A percentile compares a stretch with the other conserved stretches of the same genome.
These are phyloP conservation scores for Saccharum officinarum DNA, from an alignment of 176 grass and related monocot species.

Conservation along the genomic window DNA sequence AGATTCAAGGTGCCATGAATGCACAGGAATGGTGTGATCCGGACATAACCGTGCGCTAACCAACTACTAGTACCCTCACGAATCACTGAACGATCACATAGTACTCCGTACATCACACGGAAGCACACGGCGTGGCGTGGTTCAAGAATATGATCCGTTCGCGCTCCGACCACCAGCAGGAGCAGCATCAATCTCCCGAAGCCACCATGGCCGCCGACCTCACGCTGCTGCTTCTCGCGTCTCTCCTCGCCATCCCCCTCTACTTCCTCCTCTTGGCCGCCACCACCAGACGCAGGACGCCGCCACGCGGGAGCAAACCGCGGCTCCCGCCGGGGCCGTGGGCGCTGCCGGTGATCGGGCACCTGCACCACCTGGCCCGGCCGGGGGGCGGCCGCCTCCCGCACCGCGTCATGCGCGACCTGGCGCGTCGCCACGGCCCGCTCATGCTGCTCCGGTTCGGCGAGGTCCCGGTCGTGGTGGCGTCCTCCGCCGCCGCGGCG, in stretches of 20 bases:
- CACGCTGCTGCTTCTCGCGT: not conserved
- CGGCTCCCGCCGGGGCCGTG: constrained; percentile 31
- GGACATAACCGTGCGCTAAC: not conserved
- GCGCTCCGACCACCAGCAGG: not conserved
- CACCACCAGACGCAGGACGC: not conserved
- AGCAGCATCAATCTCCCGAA: not conserved
- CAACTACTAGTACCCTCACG: not conserved
- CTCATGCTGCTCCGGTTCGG: constrained; percentile 65
- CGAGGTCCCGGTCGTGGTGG: constrained; percentile 40
- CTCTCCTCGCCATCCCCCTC: not conserved
- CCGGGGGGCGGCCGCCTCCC: constrained; percentile 17
- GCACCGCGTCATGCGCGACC: constrained; percentile 44
- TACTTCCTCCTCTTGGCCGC: not conserved
- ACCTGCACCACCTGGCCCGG: constrained; percentile 56
- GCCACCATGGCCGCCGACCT: not conserved
- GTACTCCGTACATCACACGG: not conserved
- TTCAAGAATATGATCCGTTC: not conserved
- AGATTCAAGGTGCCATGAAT: not conserved
- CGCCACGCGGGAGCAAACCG: not conserved
- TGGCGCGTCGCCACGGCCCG: constrained; percentile 44
- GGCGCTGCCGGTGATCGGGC: constrained; percentile 52
- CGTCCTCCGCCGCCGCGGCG: constrained; percentile 49
- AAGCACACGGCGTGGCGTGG: too few relatives aligned
- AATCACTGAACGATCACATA: not conserved
- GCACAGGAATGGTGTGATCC: not conserved